Evolutionary conservation across 306 rosid species (phyloP).

Genomic region (Rosa persica): DNA sequence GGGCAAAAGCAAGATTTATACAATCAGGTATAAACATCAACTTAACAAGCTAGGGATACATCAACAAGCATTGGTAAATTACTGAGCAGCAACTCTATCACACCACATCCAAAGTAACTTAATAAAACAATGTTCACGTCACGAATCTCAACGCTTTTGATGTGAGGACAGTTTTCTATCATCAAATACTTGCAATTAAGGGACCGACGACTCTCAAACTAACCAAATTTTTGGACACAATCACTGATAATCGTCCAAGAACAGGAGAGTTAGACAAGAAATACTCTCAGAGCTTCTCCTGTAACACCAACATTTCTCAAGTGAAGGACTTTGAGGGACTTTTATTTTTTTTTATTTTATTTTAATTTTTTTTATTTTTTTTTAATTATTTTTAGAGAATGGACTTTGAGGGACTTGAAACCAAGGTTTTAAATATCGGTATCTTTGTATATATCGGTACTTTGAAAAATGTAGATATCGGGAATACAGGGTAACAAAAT

Average conservation of each 20-base stretch:
- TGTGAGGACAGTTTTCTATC: too few relatives aligned
- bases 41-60: neutral
- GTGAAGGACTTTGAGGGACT: neutral
- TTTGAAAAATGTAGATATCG: too few relatives aligned
- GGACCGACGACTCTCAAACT: neutral
- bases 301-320: neutral
- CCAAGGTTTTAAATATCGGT: too few relatives aligned
- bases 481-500: too few relatives aligned
- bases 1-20: neutral
- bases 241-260: neutral
- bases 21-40: neutral
- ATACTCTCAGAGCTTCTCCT: neutral
- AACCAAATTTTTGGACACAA: neutral
- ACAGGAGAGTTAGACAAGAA: neutral
- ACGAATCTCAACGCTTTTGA: neutral
- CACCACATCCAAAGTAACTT: too few relatives aligned
- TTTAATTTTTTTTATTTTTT: too few relatives aligned
- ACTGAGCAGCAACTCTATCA: neutral
- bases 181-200: neutral
- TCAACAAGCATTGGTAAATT: conserved; percentile 1
- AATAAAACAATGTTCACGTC: neutral
- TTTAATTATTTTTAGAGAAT: too few relatives aligned
- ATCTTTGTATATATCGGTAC: too few relatives aligned
- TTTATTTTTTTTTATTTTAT: too few relatives aligned
- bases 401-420: too few relatives aligned